These are phyloP conservation scores for Triticum aestivum DNA, from an alignment of 176 grass and related monocot species.

Conservation along the genomic window DNA sequence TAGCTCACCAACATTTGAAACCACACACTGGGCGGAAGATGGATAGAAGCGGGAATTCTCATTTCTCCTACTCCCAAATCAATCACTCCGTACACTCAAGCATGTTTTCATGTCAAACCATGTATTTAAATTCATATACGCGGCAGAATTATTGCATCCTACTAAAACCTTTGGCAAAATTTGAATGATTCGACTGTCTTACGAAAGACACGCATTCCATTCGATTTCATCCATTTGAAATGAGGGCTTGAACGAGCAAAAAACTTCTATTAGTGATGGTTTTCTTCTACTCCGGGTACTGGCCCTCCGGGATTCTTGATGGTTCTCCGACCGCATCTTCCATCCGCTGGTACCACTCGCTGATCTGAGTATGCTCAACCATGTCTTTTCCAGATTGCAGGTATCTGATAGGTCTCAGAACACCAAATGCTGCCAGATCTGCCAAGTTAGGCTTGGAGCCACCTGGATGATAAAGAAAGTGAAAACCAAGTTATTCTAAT, in stretches of 20 bases:
- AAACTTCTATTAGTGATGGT: neutral
- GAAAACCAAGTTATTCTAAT: neutral
- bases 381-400: slow-evolving; percentile 82
- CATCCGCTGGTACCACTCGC: slow-evolving; percentile 89
- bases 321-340: slow-evolving; percentile 80
- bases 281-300: slow-evolving; percentile 30
- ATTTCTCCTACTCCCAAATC: neutral
- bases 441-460: slow-evolving; percentile 91
- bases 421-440: slow-evolving; percentile 89
- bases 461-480: slow-evolving; percentile 31
- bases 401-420: slow-evolving; percentile 84
- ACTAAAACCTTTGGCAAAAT: slow-evolving; percentile 17
- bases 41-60: neutral
- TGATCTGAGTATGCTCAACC: slow-evolving; percentile 85
- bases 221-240: neutral
- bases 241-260: slow-evolving; percentile 1
- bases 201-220: neutral
- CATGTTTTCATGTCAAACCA: neutral
- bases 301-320: slow-evolving; percentile 43
- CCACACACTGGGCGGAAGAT: neutral
- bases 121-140: neutral
- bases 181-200: neutral
- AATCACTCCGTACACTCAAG: neutral
- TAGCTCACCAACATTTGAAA: too few relatives aligned
- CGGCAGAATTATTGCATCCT: slow-evolving; percentile 8